A percentile compares a stretch with the other conserved stretches of the same genome.
phyloP scores from a whole-genome alignment of 2,329 filamentous ascomycete species.

The Byssothecium circinans region DNA sequence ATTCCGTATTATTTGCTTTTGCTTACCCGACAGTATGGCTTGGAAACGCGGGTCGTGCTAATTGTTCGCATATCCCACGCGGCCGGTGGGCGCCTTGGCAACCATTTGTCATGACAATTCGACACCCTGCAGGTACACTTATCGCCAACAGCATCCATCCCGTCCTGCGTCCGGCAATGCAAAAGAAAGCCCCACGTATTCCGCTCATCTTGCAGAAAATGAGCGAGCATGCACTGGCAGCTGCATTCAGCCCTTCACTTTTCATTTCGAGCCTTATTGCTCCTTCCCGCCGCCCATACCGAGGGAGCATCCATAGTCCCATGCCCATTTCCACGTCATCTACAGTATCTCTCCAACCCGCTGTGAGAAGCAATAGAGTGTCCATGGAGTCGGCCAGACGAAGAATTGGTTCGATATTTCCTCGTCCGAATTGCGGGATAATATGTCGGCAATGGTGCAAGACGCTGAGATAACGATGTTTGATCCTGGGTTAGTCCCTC shows the following conservation, averaged over 20 bases:
- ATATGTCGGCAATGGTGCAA: slow-evolving; percentile 22
- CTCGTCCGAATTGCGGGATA: slow-evolving; percentile 11
- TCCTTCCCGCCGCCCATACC: slow-evolving; percentile 4
- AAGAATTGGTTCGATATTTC: slow-evolving; percentile 10
- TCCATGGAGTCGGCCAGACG: slow-evolving; percentile 30
- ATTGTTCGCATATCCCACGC: neutral
- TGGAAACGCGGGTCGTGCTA: too few species aligned
- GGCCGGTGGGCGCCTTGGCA: neutral
- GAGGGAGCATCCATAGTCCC: neutral
- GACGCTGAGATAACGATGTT: slow-evolving; percentile 27
- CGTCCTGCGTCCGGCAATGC: slow-evolving; percentile 19
- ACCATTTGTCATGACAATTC: too few species aligned
- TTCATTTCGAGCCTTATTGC: slow-evolving; percentile 16
- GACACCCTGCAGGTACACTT: slow-evolving; percentile 6
- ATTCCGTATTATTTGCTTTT: too few species aligned
- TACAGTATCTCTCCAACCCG: slow-evolving; percentile 1
- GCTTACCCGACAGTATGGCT: too few species aligned
- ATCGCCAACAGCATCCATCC: slow-evolving; percentile 19
- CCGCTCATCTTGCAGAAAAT: slow-evolving; percentile 11
- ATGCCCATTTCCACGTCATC: too few species aligned
- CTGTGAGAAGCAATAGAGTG: neutral
- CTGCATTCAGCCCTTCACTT: slow-evolving; percentile 7
- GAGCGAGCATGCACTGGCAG: slow-evolving; percentile 16
- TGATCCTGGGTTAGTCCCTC: slow-evolving; percentile 23
- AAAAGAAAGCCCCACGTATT: slow-evolving; percentile 27